These are phyloP conservation scores for Circinella minor DNA, from an alignment of 371 early-diverging fungal species.

Conservation along the genomic window DNA sequence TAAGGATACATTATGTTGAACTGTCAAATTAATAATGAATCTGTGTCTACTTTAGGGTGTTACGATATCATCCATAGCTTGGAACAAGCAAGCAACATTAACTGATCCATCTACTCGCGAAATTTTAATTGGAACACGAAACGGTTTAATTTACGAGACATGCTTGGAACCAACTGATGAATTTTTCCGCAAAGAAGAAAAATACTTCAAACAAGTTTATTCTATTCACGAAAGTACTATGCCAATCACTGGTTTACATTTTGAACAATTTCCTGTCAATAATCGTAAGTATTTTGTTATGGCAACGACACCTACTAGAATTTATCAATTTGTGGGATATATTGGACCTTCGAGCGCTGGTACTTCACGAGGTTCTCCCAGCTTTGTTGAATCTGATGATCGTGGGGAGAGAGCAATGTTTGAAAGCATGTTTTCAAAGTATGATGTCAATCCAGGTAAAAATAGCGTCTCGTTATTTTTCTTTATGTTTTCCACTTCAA, in stretches of 20 bases:
- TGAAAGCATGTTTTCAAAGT: slow-evolving; percentile 63
- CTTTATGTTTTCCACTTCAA: too few relatives aligned
- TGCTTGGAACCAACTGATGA: slow-evolving; percentile 85
- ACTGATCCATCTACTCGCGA: slow-evolving; percentile 71
- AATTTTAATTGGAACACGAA: slow-evolving; percentile 82
- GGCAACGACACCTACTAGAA: slow-evolving; percentile 77
- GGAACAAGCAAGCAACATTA: slow-evolving; percentile 75
- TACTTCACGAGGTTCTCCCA: slow-evolving; percentile 26
- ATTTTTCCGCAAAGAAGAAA: slow-evolving; percentile 81
- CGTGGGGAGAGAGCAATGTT: slow-evolving; percentile 59
- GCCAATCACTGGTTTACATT: slow-evolving; percentile 81
- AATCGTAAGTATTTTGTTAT: slow-evolving; percentile 77
- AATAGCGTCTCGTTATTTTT: too few relatives aligned
- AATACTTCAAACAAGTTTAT: slow-evolving; percentile 73
- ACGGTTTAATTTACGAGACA: slow-evolving; percentile 86
- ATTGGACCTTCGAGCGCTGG: slow-evolving; percentile 33
- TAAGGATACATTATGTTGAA: not conserved
- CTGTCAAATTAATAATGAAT: too few relatives aligned
- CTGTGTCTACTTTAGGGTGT: slow-evolving; percentile 58
- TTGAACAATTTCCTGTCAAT: slow-evolving; percentile 77
- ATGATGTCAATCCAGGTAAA: slow-evolving; percentile 62
- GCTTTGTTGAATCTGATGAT: slow-evolving; percentile 30
- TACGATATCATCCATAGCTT: slow-evolving; percentile 84
- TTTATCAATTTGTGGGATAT: slow-evolving; percentile 86
- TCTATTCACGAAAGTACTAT: slow-evolving; percentile 61